Percentiles rank a stretch among this genome's conserved stretches.
Evolutionary conservation across 495 filamentous ascomycete genomes (phyloP).

Genomic region (Hyaloscypha finlandica): DNA sequence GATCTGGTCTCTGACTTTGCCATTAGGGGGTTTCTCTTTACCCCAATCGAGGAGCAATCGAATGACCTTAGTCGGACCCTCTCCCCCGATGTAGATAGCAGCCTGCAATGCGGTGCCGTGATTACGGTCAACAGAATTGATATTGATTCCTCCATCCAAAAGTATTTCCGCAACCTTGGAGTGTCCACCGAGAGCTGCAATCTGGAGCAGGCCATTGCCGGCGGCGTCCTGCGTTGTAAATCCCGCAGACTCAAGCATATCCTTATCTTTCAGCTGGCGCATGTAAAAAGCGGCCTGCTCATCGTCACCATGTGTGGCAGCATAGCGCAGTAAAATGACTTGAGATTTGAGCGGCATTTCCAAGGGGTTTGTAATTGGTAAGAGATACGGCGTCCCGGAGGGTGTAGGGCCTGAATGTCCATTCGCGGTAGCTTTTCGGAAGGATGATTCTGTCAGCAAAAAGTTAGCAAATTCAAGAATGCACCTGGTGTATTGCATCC

Average conservation of each 20-base stretch:
- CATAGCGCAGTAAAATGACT: constrained; percentile 9
- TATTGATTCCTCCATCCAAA: constrained; percentile 30
- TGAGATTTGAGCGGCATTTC: constrained; percentile 4
- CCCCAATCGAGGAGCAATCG: constrained; percentile 28
- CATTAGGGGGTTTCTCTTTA: neutral
- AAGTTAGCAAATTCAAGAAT: constrained; percentile 3
- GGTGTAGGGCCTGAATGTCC: neutral
- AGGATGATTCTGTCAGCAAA: neutral
- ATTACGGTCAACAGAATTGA: constrained; percentile 26
- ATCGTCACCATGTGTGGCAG: neutral
- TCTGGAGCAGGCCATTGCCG: constrained; percentile 13
- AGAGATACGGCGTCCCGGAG: neutral
- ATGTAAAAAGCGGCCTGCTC: neutral
- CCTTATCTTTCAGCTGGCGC: neutral
- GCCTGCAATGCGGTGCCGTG: constrained; percentile 33
- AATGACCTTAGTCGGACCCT: constrained; percentile 16
- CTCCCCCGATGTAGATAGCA: constrained; percentile 24
- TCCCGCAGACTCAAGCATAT: constrained; percentile 14
- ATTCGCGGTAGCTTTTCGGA: neutral
- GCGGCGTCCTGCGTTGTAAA: constrained; percentile 12
- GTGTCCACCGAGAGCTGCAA: constrained; percentile 7
- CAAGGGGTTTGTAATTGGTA: neutral
- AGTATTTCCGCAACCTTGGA: constrained; percentile 25
- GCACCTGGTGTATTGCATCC: neutral
- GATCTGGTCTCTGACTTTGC: neutral